phyloP scores from a whole-genome alignment of 176 grass and related monocot species.

The Aegilops longissima region DNA sequence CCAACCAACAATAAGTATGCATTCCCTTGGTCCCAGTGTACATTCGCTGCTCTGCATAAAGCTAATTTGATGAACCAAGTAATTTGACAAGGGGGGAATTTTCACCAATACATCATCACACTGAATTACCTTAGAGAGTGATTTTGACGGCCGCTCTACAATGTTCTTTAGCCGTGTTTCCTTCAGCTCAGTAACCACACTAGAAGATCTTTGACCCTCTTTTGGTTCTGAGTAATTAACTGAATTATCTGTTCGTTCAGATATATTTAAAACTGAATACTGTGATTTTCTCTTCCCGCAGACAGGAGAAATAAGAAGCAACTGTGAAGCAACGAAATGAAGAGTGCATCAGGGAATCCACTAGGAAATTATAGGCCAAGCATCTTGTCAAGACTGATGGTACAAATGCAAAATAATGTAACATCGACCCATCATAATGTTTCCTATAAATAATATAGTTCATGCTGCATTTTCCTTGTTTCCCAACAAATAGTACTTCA shows the following conservation, averaged over 20 bases:
- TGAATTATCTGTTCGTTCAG: constrained; percentile 33
- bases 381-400: constrained; percentile 15
- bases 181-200: constrained; percentile 39
- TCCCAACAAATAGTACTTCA: not conserved
- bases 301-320: constrained; percentile 88
- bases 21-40: constrained; percentile 79
- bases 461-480: not conserved
- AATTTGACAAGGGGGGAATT: not conserved
- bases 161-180: constrained; percentile 75
- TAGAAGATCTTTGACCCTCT: constrained; percentile 37
- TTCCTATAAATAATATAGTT: constrained; percentile 6
- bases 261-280: constrained; percentile 37
- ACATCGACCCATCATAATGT: not conserved
- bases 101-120: constrained; percentile 17
- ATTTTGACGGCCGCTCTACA: constrained; percentile 62
- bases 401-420: constrained; percentile 4
- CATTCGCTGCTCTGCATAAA: constrained; percentile 73
- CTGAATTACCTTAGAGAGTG: constrained; percentile 66
- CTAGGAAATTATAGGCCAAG: not conserved
- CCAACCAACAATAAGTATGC: constrained; percentile 88
- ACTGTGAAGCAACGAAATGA: constrained; percentile 46
- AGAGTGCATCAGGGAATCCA: constrained; percentile 13
- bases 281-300: constrained; percentile 52
- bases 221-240: constrained; percentile 40
- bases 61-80: constrained; percentile 31